Percentiles rank a stretch among this genome's conserved stretches.
Evolutionary conservation across 805 yeast genomes (phyloP).

Genomic region (Scheffersomyces amazonensis): DNA sequence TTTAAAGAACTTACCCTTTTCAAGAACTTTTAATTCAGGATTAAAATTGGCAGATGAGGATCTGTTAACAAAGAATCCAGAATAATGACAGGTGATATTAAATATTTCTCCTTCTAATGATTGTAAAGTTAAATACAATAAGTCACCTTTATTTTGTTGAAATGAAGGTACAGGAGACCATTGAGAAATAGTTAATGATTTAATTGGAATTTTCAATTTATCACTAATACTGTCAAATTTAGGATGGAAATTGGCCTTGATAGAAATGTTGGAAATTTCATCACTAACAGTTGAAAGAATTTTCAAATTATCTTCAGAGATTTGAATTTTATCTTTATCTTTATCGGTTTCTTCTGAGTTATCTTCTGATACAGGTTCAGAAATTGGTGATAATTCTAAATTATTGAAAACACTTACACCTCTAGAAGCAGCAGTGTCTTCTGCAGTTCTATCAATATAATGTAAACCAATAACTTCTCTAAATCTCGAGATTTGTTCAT

Average conservation of each 20-base stretch:
- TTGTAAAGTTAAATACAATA: slow-evolving; percentile 69
- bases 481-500: slow-evolving; percentile 59
- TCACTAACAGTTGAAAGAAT: slow-evolving; percentile 13
- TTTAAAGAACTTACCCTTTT: slow-evolving; percentile 27
- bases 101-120: slow-evolving; percentile 79
- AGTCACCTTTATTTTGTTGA: slow-evolving; percentile 67
- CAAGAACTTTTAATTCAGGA: slow-evolving; percentile 49
- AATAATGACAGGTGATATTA: slow-evolving; percentile 72
- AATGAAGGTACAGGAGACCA: slow-evolving; percentile 85
- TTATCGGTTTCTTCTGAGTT: slow-evolving; percentile 5
- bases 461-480: slow-evolving; percentile 61
- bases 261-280: slow-evolving; percentile 8
- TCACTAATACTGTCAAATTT: slow-evolving; percentile 24
- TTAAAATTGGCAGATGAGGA: slow-evolving; percentile 69
- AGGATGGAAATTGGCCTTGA: slow-evolving; percentile 20
- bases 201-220: slow-evolving; percentile 49
- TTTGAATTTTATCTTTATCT: slow-evolving; percentile 2
- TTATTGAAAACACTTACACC: slow-evolving; percentile 52
- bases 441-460: slow-evolving; percentile 40
- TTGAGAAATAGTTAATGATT: slow-evolving; percentile 56
- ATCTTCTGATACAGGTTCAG: slow-evolving; percentile 7
- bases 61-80: slow-evolving; percentile 79
- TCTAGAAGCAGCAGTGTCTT: slow-evolving; percentile 37
- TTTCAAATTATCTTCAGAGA: slow-evolving; percentile 29
- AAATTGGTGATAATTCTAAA: slow-evolving; percentile 36